Conservation (phyloP, 1,139 yeast genomes). For the Taphrina deformans region DNA sequence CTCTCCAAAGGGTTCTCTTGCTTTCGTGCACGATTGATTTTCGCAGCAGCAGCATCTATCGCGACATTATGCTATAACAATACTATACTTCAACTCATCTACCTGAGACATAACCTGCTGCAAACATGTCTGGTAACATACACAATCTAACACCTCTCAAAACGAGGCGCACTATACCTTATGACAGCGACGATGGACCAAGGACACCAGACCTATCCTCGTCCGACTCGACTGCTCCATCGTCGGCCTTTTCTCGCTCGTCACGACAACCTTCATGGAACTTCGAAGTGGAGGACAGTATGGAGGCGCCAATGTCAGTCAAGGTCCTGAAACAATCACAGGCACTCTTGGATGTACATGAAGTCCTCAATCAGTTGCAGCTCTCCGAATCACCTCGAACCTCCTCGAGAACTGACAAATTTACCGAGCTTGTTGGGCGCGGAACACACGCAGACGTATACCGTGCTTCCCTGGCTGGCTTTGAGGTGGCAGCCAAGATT, state of each 20-base stretch:
- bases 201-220: constrained; percentile 7
- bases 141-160: constrained; percentile 1
- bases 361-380: not conserved
- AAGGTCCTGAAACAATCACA: not conserved
- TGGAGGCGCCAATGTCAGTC: constrained; percentile 5
- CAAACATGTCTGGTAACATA: not conserved
- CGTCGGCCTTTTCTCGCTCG: constrained; percentile 3
- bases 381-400: not conserved
- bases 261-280: constrained; percentile 13
- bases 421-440: not conserved
- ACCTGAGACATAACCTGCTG: not conserved
- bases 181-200: not conserved
- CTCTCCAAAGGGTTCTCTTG: too few species aligned
- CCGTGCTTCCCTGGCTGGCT: constrained; percentile 6
- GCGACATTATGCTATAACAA: not conserved
- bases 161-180: not conserved
- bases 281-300: constrained; percentile 4
- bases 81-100: too few species aligned
- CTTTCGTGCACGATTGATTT: not conserved
- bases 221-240: constrained; percentile 15
- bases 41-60: not conserved
- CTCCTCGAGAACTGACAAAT: not conserved
- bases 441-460: constrained; percentile 18
- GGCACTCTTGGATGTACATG: not conserved
- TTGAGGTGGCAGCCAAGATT: constrained; percentile 18